Evolutionary conservation across 345 rosid genomes (phyloP).

Genomic region (Populus deltoides): DNA sequence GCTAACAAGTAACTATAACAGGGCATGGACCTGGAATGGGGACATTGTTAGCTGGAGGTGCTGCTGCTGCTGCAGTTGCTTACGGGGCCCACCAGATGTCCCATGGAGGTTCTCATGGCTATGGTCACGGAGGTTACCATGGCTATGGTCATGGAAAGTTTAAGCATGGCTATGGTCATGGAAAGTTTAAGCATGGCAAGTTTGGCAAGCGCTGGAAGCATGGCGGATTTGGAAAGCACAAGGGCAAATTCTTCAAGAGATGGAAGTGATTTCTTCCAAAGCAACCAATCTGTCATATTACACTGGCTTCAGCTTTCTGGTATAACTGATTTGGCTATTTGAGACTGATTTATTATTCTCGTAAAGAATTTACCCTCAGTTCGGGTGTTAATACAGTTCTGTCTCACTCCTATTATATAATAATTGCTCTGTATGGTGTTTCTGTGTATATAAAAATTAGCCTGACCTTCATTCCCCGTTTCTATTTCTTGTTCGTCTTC

Average conservation of each 20-base stretch:
- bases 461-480: too few relatives aligned
- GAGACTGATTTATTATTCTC: background rate
- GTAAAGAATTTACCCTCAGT: background rate
- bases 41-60: constrained; percentile 63
- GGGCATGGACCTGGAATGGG: constrained; percentile 54
- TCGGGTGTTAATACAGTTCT: background rate
- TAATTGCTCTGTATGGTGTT: background rate
- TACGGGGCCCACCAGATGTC: constrained; percentile 60
- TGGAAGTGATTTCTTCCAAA: constrained; percentile 22
- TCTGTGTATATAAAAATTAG: background rate
- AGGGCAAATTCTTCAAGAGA: constrained; percentile 38
- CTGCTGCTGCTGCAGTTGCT: constrained; percentile 65
- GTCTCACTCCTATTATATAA: background rate
- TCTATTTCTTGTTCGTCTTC: too few relatives aligned
- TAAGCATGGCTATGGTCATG: constrained; percentile 53
- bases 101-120: constrained; percentile 38
- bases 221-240: constrained; percentile 67
- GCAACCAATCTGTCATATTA: background rate
- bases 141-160: constrained; percentile 53
- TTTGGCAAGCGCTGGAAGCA: constrained; percentile 65
- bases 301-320: background rate
- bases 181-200: constrained; percentile 69
- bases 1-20: constrained; percentile 14
- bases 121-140: constrained; percentile 29
- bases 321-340: background rate